Conservation (phyloP, 306 rosid genomes). For the Aeschynomene evenia region DNA sequence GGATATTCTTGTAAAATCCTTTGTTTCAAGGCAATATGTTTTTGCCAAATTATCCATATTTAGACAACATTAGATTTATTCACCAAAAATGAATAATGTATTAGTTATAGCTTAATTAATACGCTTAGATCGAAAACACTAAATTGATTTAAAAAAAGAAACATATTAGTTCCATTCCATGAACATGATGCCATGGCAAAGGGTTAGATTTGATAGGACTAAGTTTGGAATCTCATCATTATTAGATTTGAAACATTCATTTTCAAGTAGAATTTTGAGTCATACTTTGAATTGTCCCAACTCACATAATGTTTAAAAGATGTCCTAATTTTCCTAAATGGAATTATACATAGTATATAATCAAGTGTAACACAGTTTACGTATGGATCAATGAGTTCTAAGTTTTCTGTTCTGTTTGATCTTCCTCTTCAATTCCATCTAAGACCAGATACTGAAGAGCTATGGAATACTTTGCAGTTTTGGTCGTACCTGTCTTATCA, state of each 20-base stretch:
- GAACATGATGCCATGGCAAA: too few relatives aligned
- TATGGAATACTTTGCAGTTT: slow-evolving; percentile 69
- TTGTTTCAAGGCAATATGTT: background rate
- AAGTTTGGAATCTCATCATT: background rate
- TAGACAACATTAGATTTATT: too few relatives aligned
- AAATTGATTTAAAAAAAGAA: too few relatives aligned
- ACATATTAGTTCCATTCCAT: too few relatives aligned
- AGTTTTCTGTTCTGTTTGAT: slow-evolving; percentile 19
- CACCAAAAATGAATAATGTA: too few relatives aligned
- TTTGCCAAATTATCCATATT: background rate
- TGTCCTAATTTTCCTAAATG: background rate
- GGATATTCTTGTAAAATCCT: background rate
- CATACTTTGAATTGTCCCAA: background rate
- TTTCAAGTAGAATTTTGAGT: background rate
- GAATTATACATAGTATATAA: background rate
- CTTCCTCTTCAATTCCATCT: slow-evolving; percentile 53
- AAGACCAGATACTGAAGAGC: slow-evolving; percentile 75
- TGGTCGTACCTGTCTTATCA: slow-evolving; percentile 26
- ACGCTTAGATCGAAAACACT: too few relatives aligned
- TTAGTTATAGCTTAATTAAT: too few relatives aligned
- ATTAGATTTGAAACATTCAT: background rate
- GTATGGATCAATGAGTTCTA: background rate
- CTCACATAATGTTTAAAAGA: too few relatives aligned
- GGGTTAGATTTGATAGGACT: background rate
- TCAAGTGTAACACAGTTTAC: background rate